phyloP scores from a whole-genome alignment of 2,329 filamentous ascomycete species.

The Fusarium stilboides region DNA sequence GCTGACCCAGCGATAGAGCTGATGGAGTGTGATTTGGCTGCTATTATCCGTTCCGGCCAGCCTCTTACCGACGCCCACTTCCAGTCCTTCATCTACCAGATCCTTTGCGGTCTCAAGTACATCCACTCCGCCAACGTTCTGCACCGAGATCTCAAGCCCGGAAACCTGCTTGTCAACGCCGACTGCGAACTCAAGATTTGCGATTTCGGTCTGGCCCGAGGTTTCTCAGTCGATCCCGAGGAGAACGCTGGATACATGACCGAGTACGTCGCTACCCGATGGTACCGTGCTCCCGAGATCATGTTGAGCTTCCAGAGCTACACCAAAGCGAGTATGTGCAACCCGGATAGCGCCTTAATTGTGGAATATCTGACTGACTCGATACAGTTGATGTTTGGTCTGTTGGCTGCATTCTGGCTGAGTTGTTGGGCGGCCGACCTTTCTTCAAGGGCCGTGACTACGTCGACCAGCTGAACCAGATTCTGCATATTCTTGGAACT shows the following conservation, averaged over 20 bases:
- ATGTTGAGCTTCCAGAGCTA: conserved; percentile 99
- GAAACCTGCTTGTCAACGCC: conserved; percentile 97
- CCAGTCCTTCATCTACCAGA: conserved; percentile 99
- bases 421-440: conserved; percentile 93
- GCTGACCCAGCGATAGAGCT: conserved; percentile 74
- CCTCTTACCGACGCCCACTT: conserved; percentile 98
- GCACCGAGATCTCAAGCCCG: conserved; percentile 96
- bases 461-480: conserved; percentile 99
- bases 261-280: conserved; percentile 97
- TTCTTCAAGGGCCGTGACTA: conserved; percentile 99
- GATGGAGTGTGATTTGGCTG: conserved; percentile 99
- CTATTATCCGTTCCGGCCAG: conserved; percentile 97
- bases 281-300: conserved; percentile 96
- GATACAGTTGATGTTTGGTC: conserved; percentile 97
- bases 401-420: conserved; percentile 96
- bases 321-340: conserved; percentile 96
- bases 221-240: conserved; percentile 96
- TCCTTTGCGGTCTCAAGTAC: conserved; percentile 98
- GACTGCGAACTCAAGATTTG: conserved; percentile 99
- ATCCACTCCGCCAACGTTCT: conserved; percentile 99
- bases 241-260: conserved; percentile 99
- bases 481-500: conserved; percentile 96
- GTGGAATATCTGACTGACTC: conserved; percentile 26
- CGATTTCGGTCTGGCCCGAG: conserved; percentile 96
- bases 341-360: not conserved